Percentiles rank a stretch among this genome's conserved stretches.
phyloP scores from a whole-genome alignment of 1,139 yeast species.

The Blastobotrys aristatus region DNA sequence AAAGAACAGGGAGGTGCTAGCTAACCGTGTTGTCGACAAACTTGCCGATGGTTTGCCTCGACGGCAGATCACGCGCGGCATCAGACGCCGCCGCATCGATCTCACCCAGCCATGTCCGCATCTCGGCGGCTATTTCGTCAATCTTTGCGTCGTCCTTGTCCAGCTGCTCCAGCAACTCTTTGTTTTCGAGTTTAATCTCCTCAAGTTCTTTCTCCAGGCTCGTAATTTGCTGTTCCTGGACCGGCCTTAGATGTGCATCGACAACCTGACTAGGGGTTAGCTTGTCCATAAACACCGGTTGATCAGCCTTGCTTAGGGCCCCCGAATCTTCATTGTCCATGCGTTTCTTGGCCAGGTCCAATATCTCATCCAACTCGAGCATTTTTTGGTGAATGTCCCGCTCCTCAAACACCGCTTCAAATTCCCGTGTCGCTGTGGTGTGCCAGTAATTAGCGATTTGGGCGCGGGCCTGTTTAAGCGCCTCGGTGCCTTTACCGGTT shows the following conservation, averaged over 20 bases:
- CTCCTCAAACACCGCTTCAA: slow-evolving; percentile 60
- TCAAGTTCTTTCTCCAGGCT: slow-evolving; percentile 23
- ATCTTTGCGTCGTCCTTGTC: background rate
- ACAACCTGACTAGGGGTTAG: slow-evolving; percentile 32
- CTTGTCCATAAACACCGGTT: slow-evolving; percentile 28
- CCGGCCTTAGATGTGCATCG: slow-evolving; percentile 28
- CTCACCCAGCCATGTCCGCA: slow-evolving; percentile 3
- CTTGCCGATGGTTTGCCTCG: slow-evolving; percentile 8
- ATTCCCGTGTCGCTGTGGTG: slow-evolving; percentile 53
- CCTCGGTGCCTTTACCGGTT: slow-evolving; percentile 44
- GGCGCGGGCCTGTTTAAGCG: slow-evolving; percentile 52
- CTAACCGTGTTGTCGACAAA: background rate
- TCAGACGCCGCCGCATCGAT: slow-evolving; percentile 7
- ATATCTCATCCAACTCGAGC: slow-evolving; percentile 60
- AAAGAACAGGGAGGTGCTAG: background rate
- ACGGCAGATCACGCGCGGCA: slow-evolving; percentile 8
- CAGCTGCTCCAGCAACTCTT: slow-evolving; percentile 12
- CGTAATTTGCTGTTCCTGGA: slow-evolving; percentile 24
- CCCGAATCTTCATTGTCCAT: background rate
- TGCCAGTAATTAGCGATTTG: slow-evolving; percentile 64
- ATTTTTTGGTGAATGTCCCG: slow-evolving; percentile 53
- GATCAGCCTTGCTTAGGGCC: slow-evolving; percentile 11
- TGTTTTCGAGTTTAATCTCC: slow-evolving; percentile 19
- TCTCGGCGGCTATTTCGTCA: slow-evolving; percentile 1
- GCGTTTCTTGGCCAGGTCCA: slow-evolving; percentile 44